Conservation (phyloP, 768 basidiomycete genomes). For the Coprinopsis sp. region DNA sequence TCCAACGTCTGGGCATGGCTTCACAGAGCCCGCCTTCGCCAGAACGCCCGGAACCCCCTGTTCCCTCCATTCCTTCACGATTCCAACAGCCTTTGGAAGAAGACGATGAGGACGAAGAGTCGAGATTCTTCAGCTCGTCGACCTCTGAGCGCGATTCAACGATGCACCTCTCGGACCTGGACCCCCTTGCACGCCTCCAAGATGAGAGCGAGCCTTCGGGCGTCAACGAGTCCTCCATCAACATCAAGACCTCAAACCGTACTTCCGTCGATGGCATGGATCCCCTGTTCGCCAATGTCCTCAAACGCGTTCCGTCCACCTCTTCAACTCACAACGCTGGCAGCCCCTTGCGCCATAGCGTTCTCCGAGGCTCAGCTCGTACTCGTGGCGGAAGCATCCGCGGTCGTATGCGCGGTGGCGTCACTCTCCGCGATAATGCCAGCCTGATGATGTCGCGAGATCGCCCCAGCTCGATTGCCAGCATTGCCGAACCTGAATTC, state of each 20-base stretch:
- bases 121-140: conserved; percentile 29
- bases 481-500: conserved; percentile 55
- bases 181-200: conserved; percentile 11
- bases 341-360: conserved; percentile 60
- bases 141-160: conserved; percentile 3
- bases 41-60: conserved; percentile 43
- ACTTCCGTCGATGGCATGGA: conserved; percentile 85
- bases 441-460: conserved; percentile 20
- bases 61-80: conserved; percentile 37
- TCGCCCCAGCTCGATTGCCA: conserved; percentile 66
- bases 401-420: conserved; percentile 59
- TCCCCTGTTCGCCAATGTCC: conserved; percentile 75
- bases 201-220: conserved; percentile 17
- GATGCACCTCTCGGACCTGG: conserved; percentile 12
- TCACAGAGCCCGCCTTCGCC: conserved; percentile 43
- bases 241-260: conserved; percentile 47
- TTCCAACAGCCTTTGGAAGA: conserved; percentile 30
- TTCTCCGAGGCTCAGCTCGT: conserved; percentile 29
- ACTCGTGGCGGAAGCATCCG: conserved; percentile 38
- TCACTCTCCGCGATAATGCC: conserved; percentile 53
- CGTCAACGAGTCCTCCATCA: conserved; percentile 26
- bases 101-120: conserved; percentile 36
- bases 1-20: conserved; percentile 59
- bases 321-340: conserved; percentile 51
- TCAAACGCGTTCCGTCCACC: conserved; percentile 52